Conservation (phyloP, 257 asterid genomes). For the Datura wrightii region DNA sequence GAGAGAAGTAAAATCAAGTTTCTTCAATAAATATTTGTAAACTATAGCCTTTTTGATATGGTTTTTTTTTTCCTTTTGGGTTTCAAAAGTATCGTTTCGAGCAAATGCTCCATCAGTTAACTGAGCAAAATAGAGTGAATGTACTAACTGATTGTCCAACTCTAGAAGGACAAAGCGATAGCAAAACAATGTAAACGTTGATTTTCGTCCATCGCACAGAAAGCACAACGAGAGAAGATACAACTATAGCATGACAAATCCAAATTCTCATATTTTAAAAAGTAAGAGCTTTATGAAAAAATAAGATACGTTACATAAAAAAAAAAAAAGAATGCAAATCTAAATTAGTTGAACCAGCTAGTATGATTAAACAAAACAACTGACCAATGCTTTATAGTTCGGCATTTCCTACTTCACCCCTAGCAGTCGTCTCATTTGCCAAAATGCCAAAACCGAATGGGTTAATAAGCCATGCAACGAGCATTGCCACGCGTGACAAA, state of each 20-base stretch:
- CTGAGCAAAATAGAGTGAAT: not conserved
- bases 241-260: not conserved
- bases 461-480: not conserved
- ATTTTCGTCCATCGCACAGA: not conserved
- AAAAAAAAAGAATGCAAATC: no score
- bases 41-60: not conserved
- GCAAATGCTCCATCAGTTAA: not conserved
- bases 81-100: not conserved
- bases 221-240: not conserved
- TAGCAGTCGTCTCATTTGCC: not conserved
- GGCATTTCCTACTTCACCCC: not conserved
- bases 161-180: not conserved
- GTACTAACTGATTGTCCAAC: not conserved
- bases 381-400: no score
- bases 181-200: not conserved
- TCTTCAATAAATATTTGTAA: conserved; percentile 16
- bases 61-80: not conserved
- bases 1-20: not conserved
- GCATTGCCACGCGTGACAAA: conserved; percentile 3
- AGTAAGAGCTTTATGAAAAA: no score
- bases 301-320: no score
- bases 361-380: no score
- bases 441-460: not conserved
- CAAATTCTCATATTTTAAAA: not conserved
- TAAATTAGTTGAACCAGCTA: no score